Base-by-base conservation (phyloP, 2,329 filamentous ascomycete species). In the Monilinia vaccinii-corymbosi region DNA sequence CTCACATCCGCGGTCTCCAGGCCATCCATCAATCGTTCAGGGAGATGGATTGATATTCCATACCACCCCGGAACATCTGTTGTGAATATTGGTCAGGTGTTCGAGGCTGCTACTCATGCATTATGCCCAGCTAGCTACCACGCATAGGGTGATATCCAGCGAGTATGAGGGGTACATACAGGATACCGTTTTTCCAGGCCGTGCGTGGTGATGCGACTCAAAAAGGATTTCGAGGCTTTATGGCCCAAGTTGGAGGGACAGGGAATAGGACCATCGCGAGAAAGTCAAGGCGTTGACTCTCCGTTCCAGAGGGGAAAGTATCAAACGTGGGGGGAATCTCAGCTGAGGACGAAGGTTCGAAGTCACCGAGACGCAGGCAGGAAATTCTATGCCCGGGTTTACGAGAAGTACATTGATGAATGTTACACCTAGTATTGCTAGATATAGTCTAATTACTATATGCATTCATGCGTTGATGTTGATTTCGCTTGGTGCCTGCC, bases 291-390 rank as follows among this genome's bases (percentile, higher is more conserved):
- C 23, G 40, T 60, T 28, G 57, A 60, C 7, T 60, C 49, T 5
- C 49, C 57, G 11, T 60, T 55, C 10, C 31, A 38, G 25, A 55
- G n/a, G 2, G 23, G 57, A 31, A 60, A 47, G 4, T 60, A 60
- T 40, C 18, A 60, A 8, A 60, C 49, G 4, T 60, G 49, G 57
- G 57, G 57, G 28, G 57, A 60, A 55, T 60, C 57, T 36, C 57
- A 60, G 23, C n/a, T 60, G 14, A 60, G 57, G 16, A 60, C 57
- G 3, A 60, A 60, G n/a, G n/a, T 60, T 38, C 16, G 57, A 14
- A 60, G 57, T n/a, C 57, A 60, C 11, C 28, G 11, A 18, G 49
- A 55, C 4, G 42, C 42, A 0, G 57, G 57, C 3, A 53, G 38
- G 10, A 47, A 42, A 7, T 58, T 61, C 40, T 56, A 61, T 46